These are phyloP conservation scores for Rubroshorea leprosula DNA, from an alignment of 345 rosid species.

Conservation along the genomic window DNA sequence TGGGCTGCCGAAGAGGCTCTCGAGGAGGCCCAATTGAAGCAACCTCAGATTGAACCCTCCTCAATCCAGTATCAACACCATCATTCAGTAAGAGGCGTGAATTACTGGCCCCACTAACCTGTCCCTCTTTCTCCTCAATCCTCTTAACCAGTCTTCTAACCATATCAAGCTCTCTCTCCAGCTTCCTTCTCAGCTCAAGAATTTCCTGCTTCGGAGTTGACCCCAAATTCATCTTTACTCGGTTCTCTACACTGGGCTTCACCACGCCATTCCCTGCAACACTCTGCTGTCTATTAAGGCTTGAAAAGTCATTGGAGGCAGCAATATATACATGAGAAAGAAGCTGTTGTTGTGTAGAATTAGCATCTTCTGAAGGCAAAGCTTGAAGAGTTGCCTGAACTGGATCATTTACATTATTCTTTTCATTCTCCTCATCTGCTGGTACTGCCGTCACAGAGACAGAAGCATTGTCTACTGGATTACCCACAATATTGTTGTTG, in stretches of 20 bases:
- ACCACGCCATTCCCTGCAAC: conserved; percentile 33
- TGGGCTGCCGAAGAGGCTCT: conserved; percentile 53
- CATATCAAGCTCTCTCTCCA: conserved; percentile 64
- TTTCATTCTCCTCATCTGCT: not conserved
- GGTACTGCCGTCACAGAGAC: conserved; percentile 2
- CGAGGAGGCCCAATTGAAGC: conserved; percentile 48
- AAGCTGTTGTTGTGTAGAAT: conserved; percentile 30
- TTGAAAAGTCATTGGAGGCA: conserved; percentile 36
- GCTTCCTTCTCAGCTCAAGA: conserved; percentile 61
- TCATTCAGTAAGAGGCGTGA: conserved; percentile 30
- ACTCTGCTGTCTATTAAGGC: conserved; percentile 27
- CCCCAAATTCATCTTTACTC: conserved; percentile 47
- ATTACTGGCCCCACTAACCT: conserved; percentile 37
- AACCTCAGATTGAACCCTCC: conserved; percentile 59
- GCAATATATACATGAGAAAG: conserved; percentile 19
- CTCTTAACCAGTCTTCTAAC: conserved; percentile 74
- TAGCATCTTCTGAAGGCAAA: conserved; percentile 26
- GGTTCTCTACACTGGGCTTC: conserved; percentile 37
- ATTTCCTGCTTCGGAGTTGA: conserved; percentile 56
- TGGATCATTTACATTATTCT: conserved; percentile 17
- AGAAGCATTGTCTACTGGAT: too few species aligned
- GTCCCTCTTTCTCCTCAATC: conserved; percentile 71
- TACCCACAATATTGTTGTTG: too few species aligned
- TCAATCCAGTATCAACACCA: conserved; percentile 44
- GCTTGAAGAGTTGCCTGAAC: conserved; percentile 25